Percentiles rank a stretch among this genome's conserved stretches.
Evolutionary conservation across 2,329 filamentous ascomycete genomes (phyloP).

Genomic region (Mycocentrospora acerina): DNA sequence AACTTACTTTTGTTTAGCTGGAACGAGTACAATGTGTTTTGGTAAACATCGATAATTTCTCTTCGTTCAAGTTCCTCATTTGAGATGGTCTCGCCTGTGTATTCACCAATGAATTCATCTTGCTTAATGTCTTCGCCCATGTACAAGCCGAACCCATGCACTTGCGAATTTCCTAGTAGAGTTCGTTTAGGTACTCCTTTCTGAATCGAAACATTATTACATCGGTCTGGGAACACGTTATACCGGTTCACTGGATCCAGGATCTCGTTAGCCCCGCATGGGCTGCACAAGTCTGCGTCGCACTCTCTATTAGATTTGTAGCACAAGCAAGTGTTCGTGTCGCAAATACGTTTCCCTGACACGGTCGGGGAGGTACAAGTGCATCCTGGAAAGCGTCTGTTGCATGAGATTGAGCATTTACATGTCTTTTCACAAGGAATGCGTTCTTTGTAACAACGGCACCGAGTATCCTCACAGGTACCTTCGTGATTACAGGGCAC

Average conservation of each 20-base stretch:
- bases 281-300: constrained; percentile 71
- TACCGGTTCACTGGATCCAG: constrained; percentile 69
- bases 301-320: constrained; percentile 74
- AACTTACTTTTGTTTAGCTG: constrained; percentile 50
- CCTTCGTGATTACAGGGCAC: constrained; percentile 71
- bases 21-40: constrained; percentile 65
- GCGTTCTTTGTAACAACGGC: constrained; percentile 62
- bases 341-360: constrained; percentile 43
- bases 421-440: constrained; percentile 75
- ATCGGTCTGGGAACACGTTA: constrained; percentile 61
- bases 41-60: constrained; percentile 63
- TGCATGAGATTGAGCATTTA: constrained; percentile 62
- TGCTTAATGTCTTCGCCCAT: constrained; percentile 66
- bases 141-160: constrained; percentile 77
- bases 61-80: constrained; percentile 69
- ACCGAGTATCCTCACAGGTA: constrained; percentile 59
- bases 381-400: constrained; percentile 50
- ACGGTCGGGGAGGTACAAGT: constrained; percentile 28
- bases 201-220: constrained; percentile 73
- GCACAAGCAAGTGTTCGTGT: constrained; percentile 63
- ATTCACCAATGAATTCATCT: constrained; percentile 78
- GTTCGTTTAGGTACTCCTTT: constrained; percentile 66
- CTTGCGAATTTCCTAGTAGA: constrained; percentile 68
- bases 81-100: constrained; percentile 75
- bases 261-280: constrained; percentile 68